Conservation (phyloP, 2,329 filamentous ascomycete genomes). For the Fusarium sp. region DNA sequence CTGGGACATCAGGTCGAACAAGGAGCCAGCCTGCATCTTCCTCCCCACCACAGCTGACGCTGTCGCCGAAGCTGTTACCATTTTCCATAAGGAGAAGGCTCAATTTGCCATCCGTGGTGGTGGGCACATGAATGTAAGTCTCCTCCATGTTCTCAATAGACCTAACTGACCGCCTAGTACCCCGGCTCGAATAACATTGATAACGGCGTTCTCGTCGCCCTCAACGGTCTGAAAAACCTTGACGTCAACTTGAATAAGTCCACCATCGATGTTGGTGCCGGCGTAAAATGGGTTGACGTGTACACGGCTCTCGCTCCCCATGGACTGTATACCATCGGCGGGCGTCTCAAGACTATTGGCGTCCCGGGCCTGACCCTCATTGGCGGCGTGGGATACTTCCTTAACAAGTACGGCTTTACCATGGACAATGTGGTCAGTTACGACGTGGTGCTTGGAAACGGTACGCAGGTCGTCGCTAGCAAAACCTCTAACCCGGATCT, state of each 20-base stretch:
- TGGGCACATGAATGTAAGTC: slow-evolving; percentile 25
- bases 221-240: slow-evolving; percentile 8
- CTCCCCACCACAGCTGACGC: not conserved
- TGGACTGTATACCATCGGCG: slow-evolving; percentile 43
- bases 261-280: slow-evolving; percentile 19
- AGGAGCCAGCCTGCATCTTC: not conserved
- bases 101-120: slow-evolving; percentile 30
- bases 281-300: slow-evolving; percentile 42
- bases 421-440: slow-evolving; percentile 48
- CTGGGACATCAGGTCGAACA: not conserved
- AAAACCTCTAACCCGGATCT: slow-evolving; percentile 49
- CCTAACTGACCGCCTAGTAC: not conserved
- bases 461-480: slow-evolving; percentile 54
- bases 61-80: not conserved
- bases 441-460: slow-evolving; percentile 57
- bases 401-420: slow-evolving; percentile 42
- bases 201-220: slow-evolving; percentile 11
- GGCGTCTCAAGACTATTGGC: slow-evolving; percentile 45
- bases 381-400: slow-evolving; percentile 46
- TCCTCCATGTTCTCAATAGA: not conserved
- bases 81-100: not conserved
- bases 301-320: slow-evolving; percentile 39
- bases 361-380: slow-evolving; percentile 46
- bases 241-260: slow-evolving; percentile 10
- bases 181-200: slow-evolving; percentile 31